A percentile compares a stretch with the other conserved stretches of the same genome.
phyloP scores from a whole-genome alignment of 352 stramenopile genomes.

The Pythium pyrilobum region DNA sequence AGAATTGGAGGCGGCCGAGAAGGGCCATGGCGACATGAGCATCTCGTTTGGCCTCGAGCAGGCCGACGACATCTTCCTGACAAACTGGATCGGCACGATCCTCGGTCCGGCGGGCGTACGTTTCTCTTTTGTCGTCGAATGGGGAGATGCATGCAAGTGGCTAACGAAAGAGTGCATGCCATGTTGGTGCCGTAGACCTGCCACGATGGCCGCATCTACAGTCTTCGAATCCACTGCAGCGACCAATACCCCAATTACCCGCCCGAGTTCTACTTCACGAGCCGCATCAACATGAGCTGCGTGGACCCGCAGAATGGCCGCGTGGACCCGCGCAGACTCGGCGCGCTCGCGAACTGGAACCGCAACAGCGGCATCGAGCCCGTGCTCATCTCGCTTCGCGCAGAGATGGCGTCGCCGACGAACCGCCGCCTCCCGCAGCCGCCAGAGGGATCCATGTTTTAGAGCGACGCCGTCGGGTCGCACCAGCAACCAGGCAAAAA shows the following conservation, averaged over 20 bases:
- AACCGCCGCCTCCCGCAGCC: conserved; percentile 90
- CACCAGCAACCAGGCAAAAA: no score
- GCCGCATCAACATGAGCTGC: conserved; percentile 97
- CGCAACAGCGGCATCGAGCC: conserved; percentile 89
- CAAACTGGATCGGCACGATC: conserved; percentile 98
- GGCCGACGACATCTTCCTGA: conserved; percentile 97
- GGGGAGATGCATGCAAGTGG: no score
- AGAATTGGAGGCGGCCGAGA: conserved; percentile 90
- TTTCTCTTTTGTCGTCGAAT: background rate
- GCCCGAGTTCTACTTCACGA: conserved; percentile 94
- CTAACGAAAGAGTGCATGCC: background rate
- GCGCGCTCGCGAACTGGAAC: conserved; percentile 72
- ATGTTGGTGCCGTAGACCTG: conserved; percentile 70
- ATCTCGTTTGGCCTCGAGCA: conserved; percentile 95
- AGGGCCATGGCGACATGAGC: conserved; percentile 92
- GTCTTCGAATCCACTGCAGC: conserved; percentile 91
- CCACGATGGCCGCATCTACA: conserved; percentile 96
- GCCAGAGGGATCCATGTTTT: conserved; percentile 89
- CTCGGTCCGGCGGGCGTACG: conserved; percentile 93
- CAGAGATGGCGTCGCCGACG: conserved; percentile 83
- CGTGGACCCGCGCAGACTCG: conserved; percentile 72
- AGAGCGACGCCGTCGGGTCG: conserved; percentile 36
- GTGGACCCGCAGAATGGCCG: conserved; percentile 88
- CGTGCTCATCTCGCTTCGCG: conserved; percentile 85
- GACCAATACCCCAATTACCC: conserved; percentile 93